phyloP scores from a whole-genome alignment of 2,329 filamentous ascomycete genomes.

The Hymenoscyphus fraxineus region DNA sequence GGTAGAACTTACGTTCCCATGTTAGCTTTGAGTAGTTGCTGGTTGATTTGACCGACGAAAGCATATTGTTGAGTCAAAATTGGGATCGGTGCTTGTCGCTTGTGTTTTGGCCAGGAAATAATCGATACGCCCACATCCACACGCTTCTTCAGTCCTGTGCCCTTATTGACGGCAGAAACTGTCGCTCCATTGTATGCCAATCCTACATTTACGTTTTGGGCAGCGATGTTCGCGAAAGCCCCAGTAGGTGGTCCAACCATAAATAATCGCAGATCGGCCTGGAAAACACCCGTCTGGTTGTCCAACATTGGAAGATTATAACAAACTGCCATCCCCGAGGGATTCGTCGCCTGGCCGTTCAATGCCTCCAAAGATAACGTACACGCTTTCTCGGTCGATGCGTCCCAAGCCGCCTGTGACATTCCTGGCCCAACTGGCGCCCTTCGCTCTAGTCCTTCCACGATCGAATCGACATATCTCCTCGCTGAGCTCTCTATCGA shows the following conservation, averaged over 20 bases:
- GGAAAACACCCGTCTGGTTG: constrained; percentile 64
- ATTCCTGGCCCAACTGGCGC: constrained; percentile 12
- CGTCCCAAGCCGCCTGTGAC: constrained; percentile 54
- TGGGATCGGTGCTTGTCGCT: constrained; percentile 24
- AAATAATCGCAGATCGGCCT: constrained; percentile 73
- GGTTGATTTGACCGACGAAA: constrained; percentile 66
- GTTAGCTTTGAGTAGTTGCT: constrained; percentile 47
- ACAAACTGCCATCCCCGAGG: constrained; percentile 74
- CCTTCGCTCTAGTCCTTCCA: constrained; percentile 32
- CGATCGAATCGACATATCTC: constrained; percentile 31
- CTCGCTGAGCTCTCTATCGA: constrained; percentile 29
- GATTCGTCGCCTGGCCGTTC: constrained; percentile 58
- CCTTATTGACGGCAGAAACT: constrained; percentile 42
- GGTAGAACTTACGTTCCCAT: constrained; percentile 56
- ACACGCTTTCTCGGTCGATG: constrained; percentile 56
- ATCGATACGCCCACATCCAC: constrained; percentile 21
- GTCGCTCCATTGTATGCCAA: constrained; percentile 53
- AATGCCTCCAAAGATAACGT: constrained; percentile 51
- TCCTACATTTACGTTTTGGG: constrained; percentile 51
- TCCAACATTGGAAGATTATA: constrained; percentile 76
- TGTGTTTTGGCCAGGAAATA: constrained; percentile 28
- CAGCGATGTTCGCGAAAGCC: constrained; percentile 49
- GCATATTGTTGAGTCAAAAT: constrained; percentile 59
- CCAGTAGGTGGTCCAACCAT: constrained; percentile 58
- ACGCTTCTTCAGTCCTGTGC: constrained; percentile 20